Evolutionary conservation across 176 grass and related monocot genomes (phyloP), one percentile per base, ranked within the genome.

Genomic region (Oryza meridionalis): DNA sequence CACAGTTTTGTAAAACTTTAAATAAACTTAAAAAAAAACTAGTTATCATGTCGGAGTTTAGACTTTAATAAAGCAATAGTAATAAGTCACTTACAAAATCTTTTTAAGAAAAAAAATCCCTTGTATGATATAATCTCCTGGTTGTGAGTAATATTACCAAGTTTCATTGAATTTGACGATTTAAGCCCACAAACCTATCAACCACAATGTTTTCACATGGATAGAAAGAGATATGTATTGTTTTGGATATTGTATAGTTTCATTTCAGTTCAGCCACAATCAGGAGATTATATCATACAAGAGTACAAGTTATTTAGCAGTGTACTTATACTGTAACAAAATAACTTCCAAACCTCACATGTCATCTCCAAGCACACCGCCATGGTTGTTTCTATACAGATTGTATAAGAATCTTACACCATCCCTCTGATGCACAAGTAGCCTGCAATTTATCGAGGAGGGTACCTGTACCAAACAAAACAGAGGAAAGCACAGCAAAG

Each of bases 301-400:
- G 29, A 31, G 29, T 31, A 31, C 29, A 31, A 31, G 29, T 31
- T 21, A 40, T 12, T 9, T 70, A 68, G 40, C 7, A 64, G n/a
- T 6, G 15, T 74, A 47, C 40, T 38, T 45, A 76, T 25, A 27
- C 70, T 17, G 38, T 35, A 73, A 35, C 33, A 84, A 27, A 84
- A 66, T 15, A 77, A 84, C 29, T 47, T 31, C 45, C 19, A 77
- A 83, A 26, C 49, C 88, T 93, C 88, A 97, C 95, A 98, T 98
- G 85, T 95, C 90, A 93, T 98, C 95, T 84, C 95, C 95, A 85
- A 98, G 88, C 80, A 98, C 76, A 73, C 95, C 95, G 26, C 95
- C 95, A 91, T 93, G 95, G 83, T 95, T 95, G 53, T 91, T 91
- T 83, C 80, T 93, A 78, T 95, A 98, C 73, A 98, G 80, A 90